These are phyloP conservation scores for Plectosphaerella sp. DNA, from an alignment of 2,329 filamentous ascomycete genomes.

Conservation along the genomic window DNA sequence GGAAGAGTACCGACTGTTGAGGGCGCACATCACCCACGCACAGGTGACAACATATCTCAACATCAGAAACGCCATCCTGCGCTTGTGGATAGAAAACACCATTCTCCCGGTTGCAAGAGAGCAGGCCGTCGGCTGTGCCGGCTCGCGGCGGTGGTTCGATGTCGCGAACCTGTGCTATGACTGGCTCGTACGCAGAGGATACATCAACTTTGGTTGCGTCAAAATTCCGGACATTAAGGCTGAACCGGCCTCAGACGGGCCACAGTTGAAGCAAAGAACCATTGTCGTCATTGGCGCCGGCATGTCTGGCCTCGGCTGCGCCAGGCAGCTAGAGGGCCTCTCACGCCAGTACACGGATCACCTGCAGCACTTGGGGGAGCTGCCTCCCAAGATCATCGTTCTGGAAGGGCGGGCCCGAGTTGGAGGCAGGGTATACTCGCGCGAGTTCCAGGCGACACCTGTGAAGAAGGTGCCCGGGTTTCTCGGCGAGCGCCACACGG, in stretches of 20 bases:
- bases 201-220: conserved; percentile 95
- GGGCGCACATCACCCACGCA: conserved; percentile 75
- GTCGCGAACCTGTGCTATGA: conserved; percentile 84
- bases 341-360: conserved; percentile 73
- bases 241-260: conserved; percentile 28
- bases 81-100: conserved; percentile 85
- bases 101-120: conserved; percentile 75
- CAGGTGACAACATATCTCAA: conserved; percentile 96
- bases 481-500: conserved; percentile 66
- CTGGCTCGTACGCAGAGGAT: conserved; percentile 86
- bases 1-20: conserved; percentile 76
- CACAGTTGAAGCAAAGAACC: conserved; percentile 54
- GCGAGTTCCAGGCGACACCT: conserved; percentile 56
- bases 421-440: conserved; percentile 91
- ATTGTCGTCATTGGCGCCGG: conserved; percentile 88
- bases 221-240: conserved; percentile 50
- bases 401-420: conserved; percentile 84
- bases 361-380: conserved; percentile 61
- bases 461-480: conserved; percentile 43
- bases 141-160: conserved; percentile 82
- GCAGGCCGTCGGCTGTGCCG: conserved; percentile 83
- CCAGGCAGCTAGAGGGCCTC: conserved; percentile 83
- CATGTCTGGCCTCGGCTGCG: conserved; percentile 89
- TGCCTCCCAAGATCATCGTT: conserved; percentile 69
- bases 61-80: conserved; percentile 88